Evolutionary conservation across 1,139 yeast genomes (phyloP).

Genomic region (Yamadazyma sp.): DNA sequence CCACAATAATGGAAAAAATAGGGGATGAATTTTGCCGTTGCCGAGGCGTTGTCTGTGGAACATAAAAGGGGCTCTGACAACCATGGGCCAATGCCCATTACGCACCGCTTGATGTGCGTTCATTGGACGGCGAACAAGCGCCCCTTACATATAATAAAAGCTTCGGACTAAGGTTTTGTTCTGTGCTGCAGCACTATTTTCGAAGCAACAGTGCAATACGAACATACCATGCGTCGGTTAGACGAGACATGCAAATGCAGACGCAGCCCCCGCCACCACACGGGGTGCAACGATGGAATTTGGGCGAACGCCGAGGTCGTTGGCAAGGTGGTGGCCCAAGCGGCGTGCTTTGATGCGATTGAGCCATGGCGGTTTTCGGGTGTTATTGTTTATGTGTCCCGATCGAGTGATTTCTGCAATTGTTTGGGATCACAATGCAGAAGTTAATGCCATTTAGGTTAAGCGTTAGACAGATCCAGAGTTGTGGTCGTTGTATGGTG

Average conservation of each 20-base stretch:
- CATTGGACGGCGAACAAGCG: too few relatives aligned
- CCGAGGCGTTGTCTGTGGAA: too few relatives aligned
- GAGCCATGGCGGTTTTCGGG: too few relatives aligned
- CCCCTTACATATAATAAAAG: constrained; percentile 1
- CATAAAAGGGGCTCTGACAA: too few relatives aligned
- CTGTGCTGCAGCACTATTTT: background rate
- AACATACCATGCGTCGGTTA: too few relatives aligned
- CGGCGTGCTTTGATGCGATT: background rate
- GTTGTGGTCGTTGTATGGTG: background rate
- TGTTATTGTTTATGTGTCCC: background rate
- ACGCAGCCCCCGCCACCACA: background rate
- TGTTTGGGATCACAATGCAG: constrained; percentile 1
- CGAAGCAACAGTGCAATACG: too few relatives aligned
- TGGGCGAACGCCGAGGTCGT: background rate
- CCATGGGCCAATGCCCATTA: background rate
- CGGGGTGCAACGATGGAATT: too few relatives aligned
- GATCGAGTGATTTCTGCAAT: background rate
- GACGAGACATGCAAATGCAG: too few relatives aligned
- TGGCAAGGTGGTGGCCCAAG: background rate
- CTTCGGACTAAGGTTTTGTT: background rate
- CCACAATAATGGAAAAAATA: too few relatives aligned
- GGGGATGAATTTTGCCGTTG: too few relatives aligned
- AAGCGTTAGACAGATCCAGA: background rate
- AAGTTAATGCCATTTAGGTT: background rate
- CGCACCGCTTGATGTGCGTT: background rate